Percentiles rank a stretch among this genome's conserved stretches.
Evolutionary conservation across 2,329 filamentous ascomycete species (phyloP).

Genomic region (Elsinoe batatas): DNA sequence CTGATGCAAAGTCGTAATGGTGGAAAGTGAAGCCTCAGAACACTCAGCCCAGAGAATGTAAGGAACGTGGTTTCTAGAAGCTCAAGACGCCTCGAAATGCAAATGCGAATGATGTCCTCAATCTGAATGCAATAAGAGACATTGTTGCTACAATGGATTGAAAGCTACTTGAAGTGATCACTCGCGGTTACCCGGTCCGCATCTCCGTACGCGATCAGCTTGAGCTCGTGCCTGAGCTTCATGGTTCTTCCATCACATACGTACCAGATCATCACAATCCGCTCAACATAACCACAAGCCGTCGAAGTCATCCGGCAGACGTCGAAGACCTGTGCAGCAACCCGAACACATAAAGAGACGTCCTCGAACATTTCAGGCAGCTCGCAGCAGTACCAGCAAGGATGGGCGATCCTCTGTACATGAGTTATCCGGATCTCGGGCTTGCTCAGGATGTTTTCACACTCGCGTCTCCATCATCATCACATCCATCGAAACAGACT

Average conservation of each 20-base stretch:
- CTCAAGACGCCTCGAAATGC: background rate
- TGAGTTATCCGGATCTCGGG: conserved; percentile 72
- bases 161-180: background rate
- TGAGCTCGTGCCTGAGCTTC: conserved; percentile 7
- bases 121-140: background rate
- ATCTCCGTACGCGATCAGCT: conserved; percentile 2
- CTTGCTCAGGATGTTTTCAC: conserved; percentile 80
- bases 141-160: background rate
- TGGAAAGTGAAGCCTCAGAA: background rate
- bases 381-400: conserved; percentile 17
- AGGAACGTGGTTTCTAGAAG: background rate
- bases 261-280: background rate
- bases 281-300: background rate
- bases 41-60: background rate
- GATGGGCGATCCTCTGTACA: conserved; percentile 74
- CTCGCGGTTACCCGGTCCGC: background rate
- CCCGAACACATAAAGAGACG: background rate
- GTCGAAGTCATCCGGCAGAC: background rate
- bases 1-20: background rate
- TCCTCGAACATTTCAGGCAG: background rate
- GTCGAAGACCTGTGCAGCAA: too few relatives aligned
- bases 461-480: conserved; percentile 68
- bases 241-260: background rate
- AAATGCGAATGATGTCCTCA: background rate
- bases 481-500: conserved; percentile 55